A percentile compares a stretch with the other conserved stretches of the same genome.
These are phyloP conservation scores for Cucumis cinereus DNA, from an alignment of 306 rosid genomes.

Conservation along the genomic window DNA sequence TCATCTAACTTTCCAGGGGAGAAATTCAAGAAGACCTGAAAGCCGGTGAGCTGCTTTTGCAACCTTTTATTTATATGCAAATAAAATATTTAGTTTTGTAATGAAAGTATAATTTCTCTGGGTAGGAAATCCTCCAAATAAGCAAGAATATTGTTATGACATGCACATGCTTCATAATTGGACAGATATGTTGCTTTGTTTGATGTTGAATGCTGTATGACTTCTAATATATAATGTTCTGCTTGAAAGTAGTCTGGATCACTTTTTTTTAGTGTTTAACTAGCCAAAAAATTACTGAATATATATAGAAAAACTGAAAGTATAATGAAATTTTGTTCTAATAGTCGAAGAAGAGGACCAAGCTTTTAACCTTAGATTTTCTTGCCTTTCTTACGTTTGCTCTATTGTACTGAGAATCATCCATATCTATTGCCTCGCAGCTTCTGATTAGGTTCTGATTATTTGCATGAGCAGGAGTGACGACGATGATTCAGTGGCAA, in stretches of 20 bases:
- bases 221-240: neutral
- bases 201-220: neutral
- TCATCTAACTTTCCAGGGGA: slow-evolving; percentile 34
- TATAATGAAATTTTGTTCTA: neutral
- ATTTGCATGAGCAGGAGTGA: slow-evolving; percentile 51
- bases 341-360: neutral
- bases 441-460: slow-evolving; percentile 20
- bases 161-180: neutral
- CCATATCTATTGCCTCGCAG: slow-evolving; percentile 7
- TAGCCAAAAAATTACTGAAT: neutral
- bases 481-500: slow-evolving; percentile 56
- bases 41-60: slow-evolving; percentile 35
- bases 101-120: neutral
- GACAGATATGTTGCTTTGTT: neutral
- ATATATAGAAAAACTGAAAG: neutral
- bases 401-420: neutral
- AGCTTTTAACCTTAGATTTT: neutral
- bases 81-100: neutral
- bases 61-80: neutral
- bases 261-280: neutral
- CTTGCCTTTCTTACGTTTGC: slow-evolving; percentile 4
- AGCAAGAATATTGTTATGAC: neutral
- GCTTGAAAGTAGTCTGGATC: neutral
- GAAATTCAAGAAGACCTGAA: slow-evolving; percentile 36
- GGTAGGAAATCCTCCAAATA: neutral